Conservation (phyloP, 345 rosid genomes). For the Gossypium rotundifolium region DNA sequence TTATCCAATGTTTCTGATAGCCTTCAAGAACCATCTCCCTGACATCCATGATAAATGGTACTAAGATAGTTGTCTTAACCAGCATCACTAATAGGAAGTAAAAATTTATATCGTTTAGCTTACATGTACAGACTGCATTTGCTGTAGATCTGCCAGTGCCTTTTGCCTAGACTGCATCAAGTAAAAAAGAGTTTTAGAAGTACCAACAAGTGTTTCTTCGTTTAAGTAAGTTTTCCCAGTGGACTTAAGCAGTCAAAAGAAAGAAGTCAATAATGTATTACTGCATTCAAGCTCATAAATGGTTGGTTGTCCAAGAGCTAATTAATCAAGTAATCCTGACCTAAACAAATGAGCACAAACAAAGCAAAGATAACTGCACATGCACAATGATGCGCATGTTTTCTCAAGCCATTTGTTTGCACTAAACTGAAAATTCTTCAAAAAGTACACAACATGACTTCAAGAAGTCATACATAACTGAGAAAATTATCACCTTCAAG, state of each 20-base stretch:
- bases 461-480: not conserved
- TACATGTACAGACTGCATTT: constrained; percentile 75
- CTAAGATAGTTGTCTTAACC: not conserved
- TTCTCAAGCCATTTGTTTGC: not conserved
- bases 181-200: constrained; percentile 6
- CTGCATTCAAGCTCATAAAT: not conserved
- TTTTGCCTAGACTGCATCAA: constrained; percentile 81
- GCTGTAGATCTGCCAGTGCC: constrained; percentile 68
- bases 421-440: not conserved
- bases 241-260: not conserved
- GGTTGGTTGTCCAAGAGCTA: not conserved
- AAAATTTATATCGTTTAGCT: constrained; percentile 22
- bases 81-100: constrained; percentile 11
- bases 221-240: not conserved
- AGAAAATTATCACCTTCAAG: not conserved
- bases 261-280: not conserved
- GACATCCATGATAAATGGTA: not conserved
- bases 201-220: not conserved
- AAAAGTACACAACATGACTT: not conserved
- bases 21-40: constrained; percentile 16
- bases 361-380: not conserved
- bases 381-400: not conserved
- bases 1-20: not conserved
- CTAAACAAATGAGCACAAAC: not conserved
- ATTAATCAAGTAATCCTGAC: not conserved